Evolutionary conservation across 345 rosid species (phyloP), one percentile per base, ranked within the genome.

Genomic region (Citrus glauca): DNA sequence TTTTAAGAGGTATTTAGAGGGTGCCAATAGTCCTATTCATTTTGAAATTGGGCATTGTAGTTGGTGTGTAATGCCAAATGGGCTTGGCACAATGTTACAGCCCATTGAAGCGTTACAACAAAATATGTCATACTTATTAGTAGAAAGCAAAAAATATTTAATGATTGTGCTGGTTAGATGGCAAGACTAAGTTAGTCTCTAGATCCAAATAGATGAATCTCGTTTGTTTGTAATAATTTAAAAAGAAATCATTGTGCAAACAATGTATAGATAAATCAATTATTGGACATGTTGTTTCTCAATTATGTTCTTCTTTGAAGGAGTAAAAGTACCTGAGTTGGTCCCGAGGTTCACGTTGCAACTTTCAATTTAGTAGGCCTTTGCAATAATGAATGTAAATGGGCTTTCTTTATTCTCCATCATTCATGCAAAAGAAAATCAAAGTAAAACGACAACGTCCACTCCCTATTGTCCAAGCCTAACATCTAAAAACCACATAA

Each of bases 401-500:
- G 32, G 5, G 16, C 33, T 6, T 6, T 6, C 2, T 16, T 30
- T 2, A 0, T 5, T 9, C 10, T 35, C 69, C 45, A 20, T 2
- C 40, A 64, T 30, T 24, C 27, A 30, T 1, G 24, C 57, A 48
- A 35, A 53, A 60, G 22, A 72, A 56, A 53, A 71, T 16, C 30
- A 17, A 71, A 11, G 19, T 4, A 72, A n/a, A 55, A 42, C 48
- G 20, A 73, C 67, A 24, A 22, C 27, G 7, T 30, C 84, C 66
- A 73, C 78, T 19, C 61, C 42, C 65, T 62, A 33, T 25, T 66
- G 63, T 20, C 71, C 59, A 42, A 6, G 13, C 16, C 25, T 78
- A 55, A 19, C 0, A 56, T 20, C 50, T n/a, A 53, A 40, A 50
- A 74, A 6, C 81, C 83, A 77, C 69, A 67, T 4, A 61, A 75